These are phyloP conservation scores for Cymbopogon citratus DNA, from an alignment of 176 grass and related monocot species.

Conservation along the genomic window DNA sequence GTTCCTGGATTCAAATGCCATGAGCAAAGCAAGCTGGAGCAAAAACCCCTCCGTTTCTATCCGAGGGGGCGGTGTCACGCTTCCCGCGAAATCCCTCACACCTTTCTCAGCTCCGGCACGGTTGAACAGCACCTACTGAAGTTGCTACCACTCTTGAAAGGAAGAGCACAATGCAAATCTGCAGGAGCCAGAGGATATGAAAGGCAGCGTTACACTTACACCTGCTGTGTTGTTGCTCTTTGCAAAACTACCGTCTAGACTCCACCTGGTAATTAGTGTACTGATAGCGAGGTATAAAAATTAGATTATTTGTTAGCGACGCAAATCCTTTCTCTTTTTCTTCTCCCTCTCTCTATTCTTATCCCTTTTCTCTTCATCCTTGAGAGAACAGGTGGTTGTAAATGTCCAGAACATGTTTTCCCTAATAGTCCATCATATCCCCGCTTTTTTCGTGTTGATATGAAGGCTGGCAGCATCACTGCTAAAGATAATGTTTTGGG, in stretches of 20 bases:
- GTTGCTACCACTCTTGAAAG: neutral
- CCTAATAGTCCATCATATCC: constrained; percentile 24
- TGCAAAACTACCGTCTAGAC: constrained; percentile 29
- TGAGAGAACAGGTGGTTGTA: constrained; percentile 50
- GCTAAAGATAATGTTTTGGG: neutral
- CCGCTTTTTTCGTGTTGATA: constrained; percentile 31
- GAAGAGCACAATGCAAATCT: constrained; percentile 2
- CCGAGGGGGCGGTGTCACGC: constrained; percentile 49
- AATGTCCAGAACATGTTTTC: constrained; percentile 49
- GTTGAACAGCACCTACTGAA: constrained; percentile 39
- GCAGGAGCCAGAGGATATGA: neutral
- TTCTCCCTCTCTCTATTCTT: constrained; percentile 17
- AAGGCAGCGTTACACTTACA: constrained; percentile 3
- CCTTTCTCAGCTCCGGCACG: constrained; percentile 45
- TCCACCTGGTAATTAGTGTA: constrained; percentile 51
- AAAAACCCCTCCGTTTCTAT: constrained; percentile 41
- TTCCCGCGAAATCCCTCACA: constrained; percentile 53
- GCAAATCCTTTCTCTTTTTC: neutral
- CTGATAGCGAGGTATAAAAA: constrained; percentile 54
- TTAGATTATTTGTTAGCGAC: constrained; percentile 50
- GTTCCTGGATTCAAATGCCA: constrained; percentile 57
- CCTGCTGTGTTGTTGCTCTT: constrained; percentile 10
- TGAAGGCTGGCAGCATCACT: constrained; percentile 5
- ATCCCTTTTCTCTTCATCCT: constrained; percentile 32
- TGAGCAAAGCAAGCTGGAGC: constrained; percentile 58